Percentiles rank a stretch among this genome's conserved stretches.
Conservation (phyloP, 2,329 filamentous ascomycete species). For the Epichloe glyceriae region DNA sequence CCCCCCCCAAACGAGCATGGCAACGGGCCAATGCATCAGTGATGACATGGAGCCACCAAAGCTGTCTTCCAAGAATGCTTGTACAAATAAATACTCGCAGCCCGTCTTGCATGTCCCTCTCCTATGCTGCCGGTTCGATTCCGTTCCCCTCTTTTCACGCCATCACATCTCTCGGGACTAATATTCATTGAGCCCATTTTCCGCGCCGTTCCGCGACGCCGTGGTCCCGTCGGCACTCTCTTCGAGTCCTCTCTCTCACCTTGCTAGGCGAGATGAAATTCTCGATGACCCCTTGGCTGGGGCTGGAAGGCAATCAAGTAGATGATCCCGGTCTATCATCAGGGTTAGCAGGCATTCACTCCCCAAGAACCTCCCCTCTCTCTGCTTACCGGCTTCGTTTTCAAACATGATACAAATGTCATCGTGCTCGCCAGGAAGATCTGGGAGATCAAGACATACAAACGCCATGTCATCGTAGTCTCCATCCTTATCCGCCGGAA, state of each 20-base stretch:
- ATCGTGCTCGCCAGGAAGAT: constrained; percentile 85
- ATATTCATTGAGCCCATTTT: background rate
- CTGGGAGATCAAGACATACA: constrained; percentile 73
- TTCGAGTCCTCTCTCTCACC: background rate
- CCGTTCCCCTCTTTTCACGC: background rate
- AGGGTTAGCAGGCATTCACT: background rate
- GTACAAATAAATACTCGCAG: background rate
- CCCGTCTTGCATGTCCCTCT: background rate
- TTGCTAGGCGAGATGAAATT: constrained; percentile 19
- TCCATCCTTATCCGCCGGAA: constrained; percentile 36
- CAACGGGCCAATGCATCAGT: constrained; percentile 1
- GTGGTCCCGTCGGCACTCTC: background rate
- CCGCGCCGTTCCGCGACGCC: no score
- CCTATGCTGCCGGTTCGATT: background rate
- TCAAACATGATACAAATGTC: constrained; percentile 83
- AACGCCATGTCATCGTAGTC: constrained; percentile 54
- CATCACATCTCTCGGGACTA: background rate
- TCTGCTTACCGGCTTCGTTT: constrained; percentile 52
- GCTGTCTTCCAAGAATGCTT: background rate
- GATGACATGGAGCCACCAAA: background rate
- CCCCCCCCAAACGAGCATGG: background rate
- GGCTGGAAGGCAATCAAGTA: constrained; percentile 40
- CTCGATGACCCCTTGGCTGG: constrained; percentile 35
- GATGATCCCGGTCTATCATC: constrained; percentile 37
- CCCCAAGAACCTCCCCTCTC: background rate